These are phyloP conservation scores for Cantharellus anzutake DNA, from an alignment of 768 basidiomycete genomes.

Conservation along the genomic window DNA sequence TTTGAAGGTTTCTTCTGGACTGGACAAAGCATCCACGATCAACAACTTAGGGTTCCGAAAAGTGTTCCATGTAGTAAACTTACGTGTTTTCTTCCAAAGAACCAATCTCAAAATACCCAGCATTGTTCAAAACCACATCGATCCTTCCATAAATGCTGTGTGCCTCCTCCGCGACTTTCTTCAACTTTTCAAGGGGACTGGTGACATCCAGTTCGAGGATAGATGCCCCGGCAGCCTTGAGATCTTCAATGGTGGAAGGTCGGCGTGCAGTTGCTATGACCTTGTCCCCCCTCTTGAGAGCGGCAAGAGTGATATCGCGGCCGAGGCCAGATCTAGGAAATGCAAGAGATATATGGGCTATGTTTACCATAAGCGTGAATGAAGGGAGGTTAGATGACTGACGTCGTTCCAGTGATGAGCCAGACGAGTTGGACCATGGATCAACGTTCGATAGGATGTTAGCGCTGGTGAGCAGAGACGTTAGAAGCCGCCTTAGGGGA, in stretches of 20 bases:
- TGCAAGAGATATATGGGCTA: too few species aligned
- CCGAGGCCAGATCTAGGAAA: constrained; percentile 20
- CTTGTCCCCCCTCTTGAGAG: constrained; percentile 15
- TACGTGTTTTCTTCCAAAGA: constrained; percentile 17
- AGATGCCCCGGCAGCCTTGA: constrained; percentile 23
- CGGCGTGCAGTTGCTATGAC: constrained; percentile 20
- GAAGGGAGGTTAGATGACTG: too few species aligned
- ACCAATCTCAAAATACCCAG: constrained; percentile 19
- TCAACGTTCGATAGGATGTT: too few species aligned
- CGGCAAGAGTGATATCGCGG: constrained; percentile 17
- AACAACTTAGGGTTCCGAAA: neutral
- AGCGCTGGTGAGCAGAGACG: too few species aligned
- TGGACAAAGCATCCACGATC: neutral
- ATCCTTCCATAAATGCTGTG: constrained; percentile 22
- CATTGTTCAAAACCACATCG: constrained; percentile 30
- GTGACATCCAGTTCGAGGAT: constrained; percentile 21
- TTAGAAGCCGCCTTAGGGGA: too few species aligned
- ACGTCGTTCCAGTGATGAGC: too few species aligned
- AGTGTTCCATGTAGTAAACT: neutral
- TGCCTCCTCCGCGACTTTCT: constrained; percentile 20
- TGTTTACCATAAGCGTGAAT: too few species aligned
- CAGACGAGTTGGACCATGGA: too few species aligned
- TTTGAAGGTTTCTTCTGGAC: constrained; percentile 14
- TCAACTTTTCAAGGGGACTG: constrained; percentile 18
- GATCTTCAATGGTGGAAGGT: constrained; percentile 16